Conservation (phyloP, 306 rosid genomes). For the Quercus variabilis region DNA sequence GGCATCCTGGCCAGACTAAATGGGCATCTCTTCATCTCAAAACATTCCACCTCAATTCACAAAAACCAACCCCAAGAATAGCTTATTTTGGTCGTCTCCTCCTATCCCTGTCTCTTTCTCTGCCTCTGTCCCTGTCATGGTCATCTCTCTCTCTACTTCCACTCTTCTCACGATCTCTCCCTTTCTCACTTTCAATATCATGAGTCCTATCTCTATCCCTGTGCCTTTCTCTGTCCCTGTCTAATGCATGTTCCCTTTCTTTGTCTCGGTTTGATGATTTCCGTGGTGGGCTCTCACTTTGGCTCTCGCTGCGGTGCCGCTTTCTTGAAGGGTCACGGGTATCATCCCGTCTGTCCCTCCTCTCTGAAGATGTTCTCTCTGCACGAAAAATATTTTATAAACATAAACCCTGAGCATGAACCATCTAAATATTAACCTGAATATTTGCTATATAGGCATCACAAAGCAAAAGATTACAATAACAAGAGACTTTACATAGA, state of each 20-base stretch:
- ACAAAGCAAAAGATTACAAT: not conserved
- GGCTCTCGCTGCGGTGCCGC: constrained; percentile 71
- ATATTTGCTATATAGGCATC: not conserved
- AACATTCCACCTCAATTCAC: constrained; percentile 11
- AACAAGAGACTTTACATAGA: not conserved
- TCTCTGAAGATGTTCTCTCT: constrained; percentile 66
- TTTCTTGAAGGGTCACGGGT: constrained; percentile 59
- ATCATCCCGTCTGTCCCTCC: constrained; percentile 61
- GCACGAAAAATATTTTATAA: constrained; percentile 11
- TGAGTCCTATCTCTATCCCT: constrained; percentile 46
- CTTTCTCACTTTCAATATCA: constrained; percentile 60
- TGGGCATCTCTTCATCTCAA: constrained; percentile 10
- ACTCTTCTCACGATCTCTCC: constrained; percentile 65
- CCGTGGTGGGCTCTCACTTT: constrained; percentile 63
- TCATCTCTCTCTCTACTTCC: constrained; percentile 95
- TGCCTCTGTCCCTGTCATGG: constrained; percentile 65
- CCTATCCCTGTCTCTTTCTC: constrained; percentile 56
- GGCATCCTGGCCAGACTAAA: constrained; percentile 10
- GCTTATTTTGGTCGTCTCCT: constrained; percentile 64
- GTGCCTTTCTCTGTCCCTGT: constrained; percentile 62
- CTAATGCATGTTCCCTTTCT: constrained; percentile 65
- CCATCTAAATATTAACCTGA: not conserved
- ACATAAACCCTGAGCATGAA: constrained; percentile 8
- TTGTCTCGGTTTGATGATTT: constrained; percentile 61
- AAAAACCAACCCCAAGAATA: constrained; percentile 10